phyloP scores from a whole-genome alignment of 2,329 filamentous ascomycete species.

The Ascocoryne sarcoides region DNA sequence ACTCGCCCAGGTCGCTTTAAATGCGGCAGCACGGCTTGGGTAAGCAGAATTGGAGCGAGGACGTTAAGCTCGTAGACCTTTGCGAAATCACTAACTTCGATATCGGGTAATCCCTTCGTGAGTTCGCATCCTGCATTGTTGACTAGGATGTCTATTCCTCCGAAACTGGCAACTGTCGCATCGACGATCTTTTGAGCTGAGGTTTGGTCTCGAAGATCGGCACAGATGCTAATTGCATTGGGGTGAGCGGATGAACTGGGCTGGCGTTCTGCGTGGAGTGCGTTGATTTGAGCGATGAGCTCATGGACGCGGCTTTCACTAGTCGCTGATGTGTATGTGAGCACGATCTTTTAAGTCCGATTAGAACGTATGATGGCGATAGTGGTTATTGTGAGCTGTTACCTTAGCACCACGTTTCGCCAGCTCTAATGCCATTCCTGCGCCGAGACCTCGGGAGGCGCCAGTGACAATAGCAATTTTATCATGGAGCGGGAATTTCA shows the following conservation, averaged over 20 bases:
- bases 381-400: background rate
- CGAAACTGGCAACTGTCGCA: conserved; percentile 38
- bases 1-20: conserved; percentile 39
- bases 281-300: background rate
- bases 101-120: conserved; percentile 27
- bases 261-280: background rate
- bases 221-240: background rate
- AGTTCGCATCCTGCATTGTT: conserved; percentile 40
- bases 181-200: conserved; percentile 36
- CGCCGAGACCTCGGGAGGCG: conserved; percentile 48
- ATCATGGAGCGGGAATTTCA: conserved; percentile 2
- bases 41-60: conserved; percentile 44
- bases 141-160: conserved; percentile 47
- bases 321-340: background rate
- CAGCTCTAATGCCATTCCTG: conserved; percentile 46
- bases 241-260: background rate
- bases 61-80: conserved; percentile 48
- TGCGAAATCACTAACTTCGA: conserved; percentile 41
- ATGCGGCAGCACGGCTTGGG: conserved; percentile 43
- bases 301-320: background rate
- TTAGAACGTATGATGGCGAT: background rate
- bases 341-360: background rate
- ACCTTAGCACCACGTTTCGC: conserved; percentile 46
- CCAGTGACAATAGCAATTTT: conserved; percentile 23
- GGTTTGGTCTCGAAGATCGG: background rate